These are phyloP conservation scores for Globisporangium barbulae DNA, from an alignment of 352 stramenopile genomes.

Conservation along the genomic window DNA sequence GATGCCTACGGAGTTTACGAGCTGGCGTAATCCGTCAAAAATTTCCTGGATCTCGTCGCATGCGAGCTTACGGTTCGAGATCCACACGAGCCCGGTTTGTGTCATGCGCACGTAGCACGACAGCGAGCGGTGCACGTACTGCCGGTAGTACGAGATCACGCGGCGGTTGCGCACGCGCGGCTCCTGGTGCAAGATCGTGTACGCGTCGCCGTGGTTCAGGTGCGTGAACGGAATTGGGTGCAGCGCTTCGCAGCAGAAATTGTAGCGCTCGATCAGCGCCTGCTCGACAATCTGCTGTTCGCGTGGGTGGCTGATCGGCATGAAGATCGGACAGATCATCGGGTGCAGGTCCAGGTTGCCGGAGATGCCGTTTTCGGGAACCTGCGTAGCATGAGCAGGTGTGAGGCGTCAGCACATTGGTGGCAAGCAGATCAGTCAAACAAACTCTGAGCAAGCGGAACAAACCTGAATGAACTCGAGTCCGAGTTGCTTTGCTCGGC, in stretches of 20 bases:
- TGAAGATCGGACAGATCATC: conserved; percentile 70
- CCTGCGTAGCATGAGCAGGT: neutral
- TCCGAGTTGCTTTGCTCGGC: conserved; percentile 72
- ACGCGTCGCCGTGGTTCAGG: conserved; percentile 20
- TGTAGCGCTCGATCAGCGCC: conserved; percentile 49
- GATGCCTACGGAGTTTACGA: conserved; percentile 47
- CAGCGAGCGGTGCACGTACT: conserved; percentile 21
- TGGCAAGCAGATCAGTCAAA: neutral
- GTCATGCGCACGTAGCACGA: conserved; percentile 38
- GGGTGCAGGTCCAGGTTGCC: conserved; percentile 79
- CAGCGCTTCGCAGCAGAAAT: conserved; percentile 74
- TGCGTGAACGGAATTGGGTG: conserved; percentile 24
- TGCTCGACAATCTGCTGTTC: conserved; percentile 64
- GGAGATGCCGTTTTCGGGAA: conserved; percentile 67
- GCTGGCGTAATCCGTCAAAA: conserved; percentile 57
- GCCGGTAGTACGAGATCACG: conserved; percentile 20
- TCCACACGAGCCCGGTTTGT: conserved; percentile 75
- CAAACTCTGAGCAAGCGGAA: neutral
- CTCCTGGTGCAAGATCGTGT: conserved; percentile 17
- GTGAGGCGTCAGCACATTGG: neutral
- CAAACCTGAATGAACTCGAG: conserved; percentile 66
- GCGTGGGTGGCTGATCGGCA: conserved; percentile 41
- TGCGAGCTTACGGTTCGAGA: conserved; percentile 74
- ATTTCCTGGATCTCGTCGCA: conserved; percentile 64
- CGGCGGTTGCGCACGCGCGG: conserved; percentile 15